A percentile compares a stretch with the other conserved stretches of the same genome.
phyloP scores from a whole-genome alignment of 768 basidiomycete genomes.

The Suillus bovinus region DNA sequence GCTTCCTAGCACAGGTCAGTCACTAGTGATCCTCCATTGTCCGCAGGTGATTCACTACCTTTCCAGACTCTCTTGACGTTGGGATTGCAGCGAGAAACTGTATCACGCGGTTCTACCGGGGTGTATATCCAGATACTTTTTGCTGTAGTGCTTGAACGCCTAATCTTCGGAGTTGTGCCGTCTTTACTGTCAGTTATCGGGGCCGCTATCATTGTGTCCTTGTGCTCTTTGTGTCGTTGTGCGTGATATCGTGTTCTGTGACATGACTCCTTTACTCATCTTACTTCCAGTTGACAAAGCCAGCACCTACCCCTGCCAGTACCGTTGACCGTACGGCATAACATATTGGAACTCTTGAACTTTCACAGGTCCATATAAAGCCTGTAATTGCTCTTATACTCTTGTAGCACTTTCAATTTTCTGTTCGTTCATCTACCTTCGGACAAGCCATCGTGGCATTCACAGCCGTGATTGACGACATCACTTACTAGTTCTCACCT shows the following conservation, averaged over 20 bases:
- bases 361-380: neutral
- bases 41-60: neutral
- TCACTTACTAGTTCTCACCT: neutral
- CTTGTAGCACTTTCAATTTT: neutral
- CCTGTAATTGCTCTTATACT: neutral
- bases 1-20: constrained; percentile 21
- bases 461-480: neutral
- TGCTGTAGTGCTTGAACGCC: constrained; percentile 61
- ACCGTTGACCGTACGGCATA: neutral
- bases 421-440: neutral
- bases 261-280: neutral
- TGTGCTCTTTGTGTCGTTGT: constrained; percentile 70
- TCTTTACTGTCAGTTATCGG: constrained; percentile 62
- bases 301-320: neutral
- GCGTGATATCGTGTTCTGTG: constrained; percentile 21
- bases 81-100: constrained; percentile 66
- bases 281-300: neutral
- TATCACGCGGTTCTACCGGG: constrained; percentile 59
- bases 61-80: constrained; percentile 53
- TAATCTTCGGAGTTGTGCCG: constrained; percentile 62
- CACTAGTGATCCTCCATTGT: neutral
- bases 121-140: constrained; percentile 67
- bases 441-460: neutral
- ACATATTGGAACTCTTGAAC: neutral
- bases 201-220: constrained; percentile 59